Evolutionary conservation across 345 rosid genomes (phyloP), one percentile per base, ranked within the genome.

Genomic region (Salix arbutifolia): DNA sequence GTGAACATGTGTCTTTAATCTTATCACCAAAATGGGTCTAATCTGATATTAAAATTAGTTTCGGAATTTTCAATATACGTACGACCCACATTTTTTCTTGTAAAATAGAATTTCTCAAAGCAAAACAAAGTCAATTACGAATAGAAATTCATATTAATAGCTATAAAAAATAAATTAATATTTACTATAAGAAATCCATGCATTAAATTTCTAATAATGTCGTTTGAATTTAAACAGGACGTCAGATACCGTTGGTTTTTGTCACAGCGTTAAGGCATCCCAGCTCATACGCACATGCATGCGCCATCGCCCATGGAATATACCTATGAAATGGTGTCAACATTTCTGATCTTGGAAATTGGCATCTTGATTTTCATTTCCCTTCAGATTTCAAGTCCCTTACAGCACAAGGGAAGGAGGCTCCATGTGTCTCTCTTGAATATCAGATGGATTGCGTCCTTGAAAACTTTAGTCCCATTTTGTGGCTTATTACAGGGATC

Each of bases 161-260:
- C 5, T 4, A 35, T 35, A 35, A 35, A 35, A 35, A 35, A 35
- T 35, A 35, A 35, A 38, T 38, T 8, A 38, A 38, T 38, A 8
- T 37, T 14, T 48, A 48, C 53, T 5, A 48, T 48, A 4, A 48
- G 53, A 16, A 48, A 48, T 48, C 53, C 21, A 48, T 16, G 53
- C 21, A 48, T 48, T 48, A 48, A 48, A 48, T 48, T 48, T 6
- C 19, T 48, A 37, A 6, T 6, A 1, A 37, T 1, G 9, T 37
- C 40, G 10, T 37, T 8, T 8, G 40, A 37, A 7, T 37, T 37
- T 37, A 8, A 37, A 37, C 9, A 60, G 61, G 69, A 74, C 80
- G 85, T 85, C 86, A 82, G 84, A 72, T 84, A 83, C 89, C 85
- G 86, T 85, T 85, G 84, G 85, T 81, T 78, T 83, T 84, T 87